Evolutionary conservation across 306 rosid species (phyloP), one percentile per base, ranked within the genome.

Genomic region (Glycine latifolia): DNA sequence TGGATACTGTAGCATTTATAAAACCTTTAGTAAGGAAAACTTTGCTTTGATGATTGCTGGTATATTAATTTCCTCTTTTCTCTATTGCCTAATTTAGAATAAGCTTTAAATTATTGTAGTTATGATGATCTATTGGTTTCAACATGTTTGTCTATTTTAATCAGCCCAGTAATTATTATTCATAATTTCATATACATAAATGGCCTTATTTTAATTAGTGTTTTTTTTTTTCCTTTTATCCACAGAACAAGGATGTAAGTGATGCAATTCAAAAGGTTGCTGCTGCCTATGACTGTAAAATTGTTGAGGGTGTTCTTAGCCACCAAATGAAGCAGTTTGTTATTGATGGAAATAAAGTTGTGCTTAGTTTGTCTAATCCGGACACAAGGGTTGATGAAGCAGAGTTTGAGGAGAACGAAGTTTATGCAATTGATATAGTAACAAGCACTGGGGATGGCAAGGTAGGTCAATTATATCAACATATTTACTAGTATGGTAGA

Each of bases 321-420:
- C 99, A 96, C 83, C 99, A 96, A 89, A 83, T 96, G 91, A 96
- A 96, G 91, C 99, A 96, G 88, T 96, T 93, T 92, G 99, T 96
- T 82, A 96, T 96, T 72, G 99, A 96, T 77, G 99, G 98, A 37
- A 96, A 96, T 86, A 96, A 96, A 86, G 98, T 93, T 76, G 92
- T 96, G 60, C 83, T 96, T 73, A 96, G 94, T 16, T 92, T 87
- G 44, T 71, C 94, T 82, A 91, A 87, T 81, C 89, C 99, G 8
- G 99, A 96, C 0, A 93, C 99, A 2, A 89, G 92, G 80, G 99
- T 96, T 73, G 99, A 96, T 13, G 98, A 96, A 47, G 94, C 94
- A 0, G 98, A 96, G 62, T 96, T 96, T 82, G 97, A 92, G 90
- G 99, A 96, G 86, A 96, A 96, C 52, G 99, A 96, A 87, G 91